A percentile compares a stretch with the other conserved stretches of the same genome.
These are phyloP conservation scores for Pulveroboletus ravenelii DNA, from an alignment of 768 basidiomycete species.

Conservation along the genomic window DNA sequence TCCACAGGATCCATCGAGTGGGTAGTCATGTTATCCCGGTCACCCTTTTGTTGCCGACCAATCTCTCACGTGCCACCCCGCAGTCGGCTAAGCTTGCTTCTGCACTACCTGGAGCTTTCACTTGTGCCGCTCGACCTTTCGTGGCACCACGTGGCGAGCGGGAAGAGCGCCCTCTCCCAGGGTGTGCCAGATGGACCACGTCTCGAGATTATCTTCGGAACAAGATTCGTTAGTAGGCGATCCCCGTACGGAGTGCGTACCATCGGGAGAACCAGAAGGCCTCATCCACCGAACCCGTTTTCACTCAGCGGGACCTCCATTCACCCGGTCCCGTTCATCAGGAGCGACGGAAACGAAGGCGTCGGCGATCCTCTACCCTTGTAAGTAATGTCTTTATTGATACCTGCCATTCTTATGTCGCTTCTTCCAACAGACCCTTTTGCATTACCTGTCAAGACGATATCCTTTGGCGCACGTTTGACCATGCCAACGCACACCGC, in stretches of 20 bases:
- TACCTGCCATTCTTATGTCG: neutral
- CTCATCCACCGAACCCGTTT: neutral
- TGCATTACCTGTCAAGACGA: conserved; percentile 47
- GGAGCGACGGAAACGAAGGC: conserved; percentile 12
- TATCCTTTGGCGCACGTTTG: conserved; percentile 45
- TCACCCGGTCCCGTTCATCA: neutral
- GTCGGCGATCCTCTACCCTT: conserved; percentile 6
- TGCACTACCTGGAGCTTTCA: no score
- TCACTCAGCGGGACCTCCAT: neutral
- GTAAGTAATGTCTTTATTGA: neutral
- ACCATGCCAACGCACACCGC: conserved; percentile 12
- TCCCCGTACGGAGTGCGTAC: neutral
- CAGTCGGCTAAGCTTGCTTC: no score
- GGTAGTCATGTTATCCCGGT: no score
- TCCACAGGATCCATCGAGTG: neutral
- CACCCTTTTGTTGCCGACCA: neutral
- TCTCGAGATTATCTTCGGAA: conserved; percentile 40
- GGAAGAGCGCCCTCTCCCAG: conserved; percentile 28
- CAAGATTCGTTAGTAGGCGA: conserved; percentile 29
- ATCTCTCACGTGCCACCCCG: no score
- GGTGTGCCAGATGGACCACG: conserved; percentile 32
- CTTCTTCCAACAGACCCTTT: conserved; percentile 23
- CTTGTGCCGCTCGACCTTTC: conserved; percentile 5
- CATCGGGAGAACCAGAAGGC: neutral
- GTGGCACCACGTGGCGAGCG: conserved; percentile 28